A percentile compares a stretch with the other conserved stretches of the same genome.
phyloP scores from a whole-genome alignment of 768 basidiomycete genomes.

The Crassisporium funariophilum region DNA sequence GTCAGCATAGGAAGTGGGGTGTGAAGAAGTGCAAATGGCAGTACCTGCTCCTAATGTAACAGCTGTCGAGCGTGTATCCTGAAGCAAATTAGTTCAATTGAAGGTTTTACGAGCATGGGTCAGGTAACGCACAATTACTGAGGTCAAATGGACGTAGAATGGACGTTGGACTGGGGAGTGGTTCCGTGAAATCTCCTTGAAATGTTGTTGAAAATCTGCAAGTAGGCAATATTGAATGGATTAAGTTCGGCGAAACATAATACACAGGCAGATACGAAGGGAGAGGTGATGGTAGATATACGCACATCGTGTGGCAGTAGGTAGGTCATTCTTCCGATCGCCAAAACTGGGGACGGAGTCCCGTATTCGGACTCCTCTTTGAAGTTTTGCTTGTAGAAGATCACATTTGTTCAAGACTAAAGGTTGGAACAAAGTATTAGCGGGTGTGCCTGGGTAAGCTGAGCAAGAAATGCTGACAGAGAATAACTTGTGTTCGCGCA shows the following conservation, averaged over 20 bases:
- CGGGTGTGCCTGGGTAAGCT: conserved; percentile 1
- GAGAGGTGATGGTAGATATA: conserved; percentile 12
- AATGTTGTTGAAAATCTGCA: conserved; percentile 74
- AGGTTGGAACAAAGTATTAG: conserved; percentile 6
- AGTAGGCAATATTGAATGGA: conserved; percentile 2
- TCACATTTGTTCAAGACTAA: conserved; percentile 72
- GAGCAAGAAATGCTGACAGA: conserved; percentile 35
- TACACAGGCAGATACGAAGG: conserved; percentile 1
- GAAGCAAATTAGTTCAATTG: conserved; percentile 4
- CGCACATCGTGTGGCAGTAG: conserved; percentile 73
- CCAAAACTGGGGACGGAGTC: conserved; percentile 76
- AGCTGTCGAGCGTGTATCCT: conserved; percentile 79
- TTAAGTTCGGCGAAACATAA: conserved; percentile 7
- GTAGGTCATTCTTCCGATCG: conserved; percentile 68
- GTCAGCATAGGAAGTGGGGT: too few relatives aligned
- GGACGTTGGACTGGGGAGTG: conserved; percentile 65
- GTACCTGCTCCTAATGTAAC: conserved; percentile 67
- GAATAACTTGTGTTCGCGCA: conserved; percentile 54
- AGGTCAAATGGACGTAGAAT: conserved; percentile 75
- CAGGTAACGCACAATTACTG: conserved; percentile 75
- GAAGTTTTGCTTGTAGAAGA: conserved; percentile 71
- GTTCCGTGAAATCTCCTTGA: conserved; percentile 69
- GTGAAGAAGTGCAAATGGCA: not conserved
- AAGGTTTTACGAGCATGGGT: not conserved
- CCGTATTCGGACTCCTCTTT: conserved; percentile 62